A percentile compares a stretch with the other conserved stretches of the same genome.
Conservation (phyloP, 1,284 basidiomycete species). For the Tylopilus sp. region DNA sequence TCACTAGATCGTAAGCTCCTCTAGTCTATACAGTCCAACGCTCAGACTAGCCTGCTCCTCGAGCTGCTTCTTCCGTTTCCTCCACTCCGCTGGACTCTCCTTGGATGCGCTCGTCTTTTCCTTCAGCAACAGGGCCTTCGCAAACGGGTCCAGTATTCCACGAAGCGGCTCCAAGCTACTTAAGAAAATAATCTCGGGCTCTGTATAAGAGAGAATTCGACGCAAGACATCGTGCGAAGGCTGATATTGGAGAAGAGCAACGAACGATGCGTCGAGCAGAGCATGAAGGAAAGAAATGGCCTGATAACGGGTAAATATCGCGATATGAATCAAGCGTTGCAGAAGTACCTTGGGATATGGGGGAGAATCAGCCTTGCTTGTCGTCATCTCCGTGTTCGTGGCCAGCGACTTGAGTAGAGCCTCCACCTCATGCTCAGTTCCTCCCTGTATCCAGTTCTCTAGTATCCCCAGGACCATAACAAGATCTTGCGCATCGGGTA, state of each 20-base stretch:
- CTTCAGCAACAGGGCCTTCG: slow-evolving; percentile 44
- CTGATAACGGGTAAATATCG: slow-evolving; percentile 33
- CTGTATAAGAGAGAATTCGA: slow-evolving; percentile 46
- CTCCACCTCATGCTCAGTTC: slow-evolving; percentile 41
- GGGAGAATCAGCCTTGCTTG: slow-evolving; percentile 36
- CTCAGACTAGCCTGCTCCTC: slow-evolving; percentile 50
- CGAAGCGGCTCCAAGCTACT: slow-evolving; percentile 51
- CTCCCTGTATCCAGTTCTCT: slow-evolving; percentile 51
- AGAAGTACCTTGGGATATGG: slow-evolving; percentile 47
- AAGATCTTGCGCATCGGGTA: slow-evolving; percentile 54
- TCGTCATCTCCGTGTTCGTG: slow-evolving; percentile 23
- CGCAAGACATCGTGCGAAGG: slow-evolving; percentile 52
- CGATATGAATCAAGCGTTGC: neutral
- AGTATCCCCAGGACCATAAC: slow-evolving; percentile 48
- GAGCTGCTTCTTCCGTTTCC: slow-evolving; percentile 48
- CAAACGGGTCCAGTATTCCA: slow-evolving; percentile 60
- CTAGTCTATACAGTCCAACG: slow-evolving; percentile 65
- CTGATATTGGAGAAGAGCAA: slow-evolving; percentile 56
- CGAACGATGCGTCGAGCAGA: slow-evolving; percentile 64
- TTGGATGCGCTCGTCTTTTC: slow-evolving; percentile 38
- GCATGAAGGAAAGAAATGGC: slow-evolving; percentile 56
- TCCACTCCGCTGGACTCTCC: slow-evolving; percentile 49
- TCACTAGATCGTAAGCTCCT: slow-evolving; percentile 57
- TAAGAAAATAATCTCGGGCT: slow-evolving; percentile 49
- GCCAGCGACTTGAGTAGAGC: slow-evolving; percentile 37